Conservation (phyloP, 2,329 filamentous ascomycete species). For the Calonectria montana region DNA sequence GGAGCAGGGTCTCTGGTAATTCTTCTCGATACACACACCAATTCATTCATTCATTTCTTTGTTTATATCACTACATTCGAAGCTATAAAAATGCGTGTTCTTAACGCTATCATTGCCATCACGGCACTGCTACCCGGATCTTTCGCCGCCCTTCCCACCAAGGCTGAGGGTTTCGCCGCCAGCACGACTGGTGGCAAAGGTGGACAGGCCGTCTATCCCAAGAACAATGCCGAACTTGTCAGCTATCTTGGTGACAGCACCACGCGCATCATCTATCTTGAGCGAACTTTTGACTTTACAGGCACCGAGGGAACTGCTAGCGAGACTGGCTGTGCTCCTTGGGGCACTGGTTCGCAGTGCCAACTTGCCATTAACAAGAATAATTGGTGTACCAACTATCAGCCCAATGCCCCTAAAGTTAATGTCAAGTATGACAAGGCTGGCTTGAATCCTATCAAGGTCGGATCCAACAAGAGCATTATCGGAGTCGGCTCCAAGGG, state of each 20-base stretch:
- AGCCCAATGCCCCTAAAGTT: slow-evolving; percentile 58
- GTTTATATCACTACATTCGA: neutral
- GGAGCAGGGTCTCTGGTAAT: neutral
- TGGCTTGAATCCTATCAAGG: slow-evolving; percentile 58
- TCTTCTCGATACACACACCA: neutral
- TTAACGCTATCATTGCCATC: neutral
- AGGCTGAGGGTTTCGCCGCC: neutral
- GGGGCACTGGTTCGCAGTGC: slow-evolving; percentile 61
- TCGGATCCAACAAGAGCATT: slow-evolving; percentile 66
- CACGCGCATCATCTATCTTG: slow-evolving; percentile 67
- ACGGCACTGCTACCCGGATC: neutral
- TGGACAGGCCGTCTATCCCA: slow-evolving; percentile 58
- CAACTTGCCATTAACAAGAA: slow-evolving; percentile 70
- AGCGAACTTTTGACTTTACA: slow-evolving; percentile 65
- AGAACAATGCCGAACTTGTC: slow-evolving; percentile 64
- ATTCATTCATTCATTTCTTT: neutral
- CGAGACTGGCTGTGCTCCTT: slow-evolving; percentile 66
- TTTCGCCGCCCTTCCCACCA: neutral
- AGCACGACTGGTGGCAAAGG: neutral
- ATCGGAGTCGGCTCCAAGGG: slow-evolving; percentile 63
- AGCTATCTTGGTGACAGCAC: slow-evolving; percentile 64
- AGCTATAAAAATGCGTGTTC: neutral
- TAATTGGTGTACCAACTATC: slow-evolving; percentile 68
- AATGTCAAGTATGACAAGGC: slow-evolving; percentile 61
- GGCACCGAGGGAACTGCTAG: slow-evolving; percentile 63